phyloP scores from a whole-genome alignment of 1,284 basidiomycete genomes.

The Boletus mariae region DNA sequence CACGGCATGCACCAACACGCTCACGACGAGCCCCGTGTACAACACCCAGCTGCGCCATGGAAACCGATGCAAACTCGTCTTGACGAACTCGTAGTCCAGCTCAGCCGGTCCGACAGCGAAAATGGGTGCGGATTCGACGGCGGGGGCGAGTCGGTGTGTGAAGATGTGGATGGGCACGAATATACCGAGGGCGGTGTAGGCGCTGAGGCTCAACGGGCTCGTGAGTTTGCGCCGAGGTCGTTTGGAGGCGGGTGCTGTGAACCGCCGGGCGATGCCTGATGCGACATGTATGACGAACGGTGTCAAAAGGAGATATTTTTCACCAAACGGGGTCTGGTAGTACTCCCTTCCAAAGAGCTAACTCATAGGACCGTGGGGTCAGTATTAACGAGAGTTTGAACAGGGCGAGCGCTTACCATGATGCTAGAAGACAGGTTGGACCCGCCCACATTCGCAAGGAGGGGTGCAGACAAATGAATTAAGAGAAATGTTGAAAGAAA shows the following conservation, averaged over 20 bases:
- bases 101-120: slow-evolving; percentile 62
- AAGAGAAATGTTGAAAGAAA: slow-evolving; percentile 62
- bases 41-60: slow-evolving; percentile 57
- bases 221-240: slow-evolving; percentile 37
- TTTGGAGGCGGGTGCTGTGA: slow-evolving; percentile 16
- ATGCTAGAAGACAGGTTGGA: slow-evolving; percentile 59
- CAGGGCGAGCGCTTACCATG: slow-evolving; percentile 46
- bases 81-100: slow-evolving; percentile 74
- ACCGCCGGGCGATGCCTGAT: slow-evolving; percentile 53
- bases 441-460: slow-evolving; percentile 63
- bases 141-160: slow-evolving; percentile 52
- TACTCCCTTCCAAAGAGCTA: slow-evolving; percentile 75
- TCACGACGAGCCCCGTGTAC: slow-evolving; percentile 54
- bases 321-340: slow-evolving; percentile 55
- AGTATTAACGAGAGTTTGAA: background rate
- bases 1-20: slow-evolving; percentile 51
- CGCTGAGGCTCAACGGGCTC: slow-evolving; percentile 51
- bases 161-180: slow-evolving; percentile 63
- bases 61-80: slow-evolving; percentile 57
- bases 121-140: slow-evolving; percentile 44
- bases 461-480: slow-evolving; percentile 68
- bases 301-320: slow-evolving; percentile 57
- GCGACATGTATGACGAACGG: slow-evolving; percentile 52
- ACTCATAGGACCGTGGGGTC: background rate
- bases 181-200: slow-evolving; percentile 49